A percentile compares a stretch with the other conserved stretches of the same genome.
Conservation (phyloP, 768 basidiomycete species). For the Peribolospora kevripleyi region DNA sequence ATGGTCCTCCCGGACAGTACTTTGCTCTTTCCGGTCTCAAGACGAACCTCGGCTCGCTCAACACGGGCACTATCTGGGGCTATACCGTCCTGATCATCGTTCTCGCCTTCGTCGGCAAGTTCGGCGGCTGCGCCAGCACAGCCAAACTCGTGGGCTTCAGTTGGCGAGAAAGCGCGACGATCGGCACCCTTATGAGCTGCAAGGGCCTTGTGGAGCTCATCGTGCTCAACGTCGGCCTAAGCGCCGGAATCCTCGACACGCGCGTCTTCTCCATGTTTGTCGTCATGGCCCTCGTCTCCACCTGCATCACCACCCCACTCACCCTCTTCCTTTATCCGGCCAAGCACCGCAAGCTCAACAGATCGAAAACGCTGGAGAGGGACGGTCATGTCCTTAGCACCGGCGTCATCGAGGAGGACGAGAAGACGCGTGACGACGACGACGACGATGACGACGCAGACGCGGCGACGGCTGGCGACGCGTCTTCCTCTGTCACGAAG, state of each 20-base stretch:
- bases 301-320: constrained; percentile 48
- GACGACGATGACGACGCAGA: constrained; percentile 1
- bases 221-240: constrained; percentile 66
- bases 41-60: constrained; percentile 53
- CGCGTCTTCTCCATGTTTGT: constrained; percentile 78
- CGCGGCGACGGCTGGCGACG: constrained; percentile 1
- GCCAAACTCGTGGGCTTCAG: constrained; percentile 42
- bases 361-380: too few relatives aligned
- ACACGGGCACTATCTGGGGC: constrained; percentile 56
- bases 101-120: constrained; percentile 58
- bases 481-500: constrained; percentile 20
- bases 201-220: constrained; percentile 76
- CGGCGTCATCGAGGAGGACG: not conserved
- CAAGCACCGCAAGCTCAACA: constrained; percentile 24
- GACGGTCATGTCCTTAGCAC: too few relatives aligned
- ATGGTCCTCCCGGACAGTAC: constrained; percentile 28
- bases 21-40: constrained; percentile 68
- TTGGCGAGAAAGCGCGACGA: constrained; percentile 51
- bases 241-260: constrained; percentile 42
- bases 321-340: constrained; percentile 53
- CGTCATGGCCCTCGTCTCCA: constrained; percentile 4
- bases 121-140: constrained; percentile 37
- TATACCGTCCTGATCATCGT: constrained; percentile 49
- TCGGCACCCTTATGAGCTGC: constrained; percentile 72
- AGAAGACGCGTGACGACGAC: not conserved